Evolutionary conservation across 345 rosid species (phyloP).

Genomic region (Citrus australasica): DNA sequence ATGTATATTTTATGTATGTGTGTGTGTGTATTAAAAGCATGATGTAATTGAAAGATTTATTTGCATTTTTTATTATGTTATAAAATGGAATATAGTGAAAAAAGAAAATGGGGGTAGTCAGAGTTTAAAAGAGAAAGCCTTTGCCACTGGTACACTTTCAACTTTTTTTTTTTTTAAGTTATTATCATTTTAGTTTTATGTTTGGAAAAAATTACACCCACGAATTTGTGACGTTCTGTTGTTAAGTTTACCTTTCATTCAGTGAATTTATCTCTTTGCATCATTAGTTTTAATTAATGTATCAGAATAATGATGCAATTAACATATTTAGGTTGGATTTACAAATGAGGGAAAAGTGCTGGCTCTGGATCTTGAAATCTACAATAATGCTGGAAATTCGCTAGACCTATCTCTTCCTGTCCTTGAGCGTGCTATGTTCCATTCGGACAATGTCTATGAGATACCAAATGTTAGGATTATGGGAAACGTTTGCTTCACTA

Average conservation of each 20-base stretch:
- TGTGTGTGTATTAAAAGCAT: neutral
- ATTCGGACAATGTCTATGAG: conserved; percentile 87
- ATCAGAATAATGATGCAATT: conserved; percentile 6
- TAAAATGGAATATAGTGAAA: too few relatives aligned
- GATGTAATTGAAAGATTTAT: neutral
- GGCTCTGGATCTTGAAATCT: conserved; percentile 81
- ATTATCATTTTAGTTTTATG: too few relatives aligned
- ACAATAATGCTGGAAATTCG: conserved; percentile 93
- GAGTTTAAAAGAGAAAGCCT: too few relatives aligned
- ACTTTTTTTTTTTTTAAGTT: too few relatives aligned
- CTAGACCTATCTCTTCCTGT: conserved; percentile 73
- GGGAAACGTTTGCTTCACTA: conserved; percentile 85
- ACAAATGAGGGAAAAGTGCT: conserved; percentile 77
- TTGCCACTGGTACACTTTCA: neutral
- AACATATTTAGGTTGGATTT: conserved; percentile 71
- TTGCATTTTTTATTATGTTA: neutral
- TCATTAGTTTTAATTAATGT: conserved; percentile 1
- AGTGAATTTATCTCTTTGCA: neutral
- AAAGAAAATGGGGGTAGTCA: too few relatives aligned
- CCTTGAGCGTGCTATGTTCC: conserved; percentile 90
- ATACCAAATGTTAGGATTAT: conserved; percentile 74
- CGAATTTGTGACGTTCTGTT: neutral
- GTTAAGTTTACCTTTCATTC: neutral
- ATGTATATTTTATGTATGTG: neutral
- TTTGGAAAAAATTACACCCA: neutral